Percentiles rank a stretch among this genome's conserved stretches.
Evolutionary conservation across 192 early-diverging fungal genomes (phyloP).

Genomic region (Gonapodya prolifera): DNA sequence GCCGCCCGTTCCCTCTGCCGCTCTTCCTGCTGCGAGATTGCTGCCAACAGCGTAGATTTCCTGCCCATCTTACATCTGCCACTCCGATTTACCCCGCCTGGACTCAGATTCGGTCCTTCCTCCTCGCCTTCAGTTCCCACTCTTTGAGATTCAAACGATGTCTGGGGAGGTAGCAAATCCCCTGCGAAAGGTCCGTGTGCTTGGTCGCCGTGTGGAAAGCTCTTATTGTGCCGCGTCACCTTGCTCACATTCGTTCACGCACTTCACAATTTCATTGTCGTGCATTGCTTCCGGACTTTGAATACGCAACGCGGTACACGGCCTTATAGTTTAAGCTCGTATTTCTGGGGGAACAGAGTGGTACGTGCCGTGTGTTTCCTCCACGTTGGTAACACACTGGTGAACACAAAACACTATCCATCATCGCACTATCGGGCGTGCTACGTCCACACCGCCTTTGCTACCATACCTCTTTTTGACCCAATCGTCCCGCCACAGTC

Average conservation of each 20-base stretch:
- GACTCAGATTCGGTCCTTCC: neutral
- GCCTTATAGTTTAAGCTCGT: conserved; percentile 82
- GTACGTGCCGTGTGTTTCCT: conserved; percentile 34
- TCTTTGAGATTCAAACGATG: neutral
- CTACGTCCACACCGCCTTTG: conserved; percentile 2
- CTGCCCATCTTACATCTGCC: too few species aligned
- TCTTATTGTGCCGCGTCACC: neutral
- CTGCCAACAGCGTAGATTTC: too few species aligned
- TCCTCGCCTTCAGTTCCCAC: neutral
- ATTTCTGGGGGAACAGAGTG: conserved; percentile 97
- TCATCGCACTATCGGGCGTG: neutral
- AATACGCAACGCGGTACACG: neutral
- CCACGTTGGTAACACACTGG: neutral
- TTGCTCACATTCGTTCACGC: neutral
- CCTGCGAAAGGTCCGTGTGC: neutral
- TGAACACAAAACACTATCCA: neutral
- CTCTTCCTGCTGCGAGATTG: too few species aligned
- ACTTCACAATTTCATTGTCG: neutral
- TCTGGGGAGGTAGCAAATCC: neutral
- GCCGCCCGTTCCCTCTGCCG: too few species aligned
- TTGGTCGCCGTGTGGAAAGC: too few species aligned
- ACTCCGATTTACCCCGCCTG: too few species aligned
- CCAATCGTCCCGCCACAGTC: conserved; percentile 33
- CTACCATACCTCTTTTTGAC: neutral
- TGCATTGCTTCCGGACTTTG: neutral